Evolutionary conservation across 345 rosid genomes (phyloP), one percentile per base, ranked within the genome.

Genomic region (Moricandia moricandioides): DNA sequence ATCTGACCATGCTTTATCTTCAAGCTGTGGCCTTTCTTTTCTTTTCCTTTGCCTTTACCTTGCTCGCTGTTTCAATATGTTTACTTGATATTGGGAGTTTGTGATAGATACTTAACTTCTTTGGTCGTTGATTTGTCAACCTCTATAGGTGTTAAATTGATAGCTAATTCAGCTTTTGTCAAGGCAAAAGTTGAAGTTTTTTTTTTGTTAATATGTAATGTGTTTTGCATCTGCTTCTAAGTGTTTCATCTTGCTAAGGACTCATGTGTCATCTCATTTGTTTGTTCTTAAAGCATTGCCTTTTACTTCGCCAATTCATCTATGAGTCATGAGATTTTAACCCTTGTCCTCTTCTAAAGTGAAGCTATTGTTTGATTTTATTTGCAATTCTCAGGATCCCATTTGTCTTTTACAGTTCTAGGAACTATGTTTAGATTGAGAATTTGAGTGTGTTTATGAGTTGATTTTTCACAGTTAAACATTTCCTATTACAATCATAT

Each of bases 1-100:
- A 11, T 60, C 27, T 52, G 74, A 61, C 67, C 49, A 70, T 55
- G 71, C 80, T 70, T 77, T 64, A 43, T 12, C 71, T 70, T 77
- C 6, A 76, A 76, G 75, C 70, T 70, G 71, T 43, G 47, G 67
- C 5, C 3, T 70, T 55, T 70, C 40, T 33, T 63, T 62, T 29
- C 12, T 37, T 57, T 56, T 29, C 14, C 43, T 73, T 55, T 73
- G 58, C 65, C 65, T 65, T 74, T 58, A 57, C 34, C 56, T 65
- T 62, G 59, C 56, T 65, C 34, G 59, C 27, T 62, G 70, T 74
- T 13, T 57, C 4, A 0, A 12, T 67, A 31, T 74, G 34, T 70
- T 77, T 64, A 66, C 67, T 77, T 71, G 18, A 24, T 71, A 9
- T 58, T 71, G 72, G 9, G 35, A 61, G 21, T 56, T 70, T 65